Conservation (phyloP, 768 basidiomycete species). For the Boletales sp. region DNA sequence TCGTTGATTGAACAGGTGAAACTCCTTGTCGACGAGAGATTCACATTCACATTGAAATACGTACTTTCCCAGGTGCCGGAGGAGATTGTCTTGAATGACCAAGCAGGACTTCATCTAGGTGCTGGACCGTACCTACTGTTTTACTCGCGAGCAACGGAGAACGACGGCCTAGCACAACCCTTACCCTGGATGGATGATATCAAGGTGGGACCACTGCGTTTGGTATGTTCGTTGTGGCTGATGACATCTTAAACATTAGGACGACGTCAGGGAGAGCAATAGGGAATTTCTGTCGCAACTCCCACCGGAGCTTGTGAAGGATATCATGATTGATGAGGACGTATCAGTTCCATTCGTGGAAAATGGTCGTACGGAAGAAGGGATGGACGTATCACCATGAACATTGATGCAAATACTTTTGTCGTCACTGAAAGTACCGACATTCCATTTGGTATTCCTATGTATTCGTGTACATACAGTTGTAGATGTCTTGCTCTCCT, state of each 20-base stretch:
- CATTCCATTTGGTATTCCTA: too few species aligned
- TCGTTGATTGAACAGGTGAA: conserved; percentile 60
- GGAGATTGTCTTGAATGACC: conserved; percentile 63
- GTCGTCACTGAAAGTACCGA: background rate
- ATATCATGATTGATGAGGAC: conserved; percentile 18
- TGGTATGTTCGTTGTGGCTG: background rate
- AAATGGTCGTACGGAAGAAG: background rate
- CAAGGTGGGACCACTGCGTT: conserved; percentile 13
- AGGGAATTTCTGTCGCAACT: conserved; percentile 33
- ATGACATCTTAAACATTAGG: conserved; percentile 13
- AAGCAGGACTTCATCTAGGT: conserved; percentile 66
- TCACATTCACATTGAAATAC: background rate
- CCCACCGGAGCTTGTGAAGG: conserved; percentile 27
- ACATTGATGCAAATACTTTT: background rate
- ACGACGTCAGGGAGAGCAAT: conserved; percentile 37
- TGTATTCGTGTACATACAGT: too few species aligned
- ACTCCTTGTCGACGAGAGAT: background rate
- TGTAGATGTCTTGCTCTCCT: too few species aligned
- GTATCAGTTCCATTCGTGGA: background rate
- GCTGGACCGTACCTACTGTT: conserved; percentile 80
- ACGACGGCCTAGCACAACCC: conserved; percentile 4
- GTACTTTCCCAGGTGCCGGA: conserved; percentile 55
- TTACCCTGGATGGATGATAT: conserved; percentile 31
- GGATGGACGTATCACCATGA: conserved; percentile 14
- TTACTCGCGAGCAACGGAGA: conserved; percentile 44